Evolutionary conservation across 176 grass and related monocot genomes (phyloP).

Genomic region (Oryza longistaminata): DNA sequence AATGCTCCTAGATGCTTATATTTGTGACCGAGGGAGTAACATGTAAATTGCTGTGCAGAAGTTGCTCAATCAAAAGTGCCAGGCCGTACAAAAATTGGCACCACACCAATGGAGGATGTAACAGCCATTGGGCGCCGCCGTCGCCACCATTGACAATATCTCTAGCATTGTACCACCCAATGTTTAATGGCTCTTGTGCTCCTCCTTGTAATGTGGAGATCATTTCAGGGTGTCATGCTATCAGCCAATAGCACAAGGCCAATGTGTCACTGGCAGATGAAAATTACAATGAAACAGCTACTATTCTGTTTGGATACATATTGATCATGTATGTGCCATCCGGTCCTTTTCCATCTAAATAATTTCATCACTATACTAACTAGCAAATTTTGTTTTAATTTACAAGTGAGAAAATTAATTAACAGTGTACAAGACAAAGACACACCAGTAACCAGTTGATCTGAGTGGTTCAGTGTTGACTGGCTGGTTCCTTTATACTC

Average conservation of each 20-base stretch:
- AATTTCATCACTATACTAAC: constrained; percentile 18
- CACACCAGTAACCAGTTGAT: not conserved
- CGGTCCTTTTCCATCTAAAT: constrained; percentile 2
- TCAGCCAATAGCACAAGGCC: constrained; percentile 3
- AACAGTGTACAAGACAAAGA: not conserved
- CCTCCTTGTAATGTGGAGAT: not conserved
- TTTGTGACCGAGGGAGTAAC: too few relatives aligned
- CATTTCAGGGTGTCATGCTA: not conserved
- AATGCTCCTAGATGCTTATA: too few relatives aligned
- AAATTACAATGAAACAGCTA: not conserved
- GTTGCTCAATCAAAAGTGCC: not conserved
- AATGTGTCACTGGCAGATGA: constrained; percentile 7
- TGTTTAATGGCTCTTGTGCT: not conserved
- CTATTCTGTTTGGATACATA: constrained; percentile 8
- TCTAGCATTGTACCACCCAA: not conserved
- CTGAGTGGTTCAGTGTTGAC: not conserved
- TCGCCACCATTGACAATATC: constrained; percentile 9
- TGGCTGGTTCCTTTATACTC: not conserved
- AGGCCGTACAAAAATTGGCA: not conserved
- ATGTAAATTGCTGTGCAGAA: not conserved
- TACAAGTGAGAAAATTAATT: not conserved
- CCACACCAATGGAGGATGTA: not conserved
- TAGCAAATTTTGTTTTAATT: not conserved
- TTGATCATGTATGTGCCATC: not conserved
- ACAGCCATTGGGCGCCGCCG: not conserved